Conservation (phyloP, 495 filamentous ascomycete species). For the Penicillium flavigenum region DNA sequence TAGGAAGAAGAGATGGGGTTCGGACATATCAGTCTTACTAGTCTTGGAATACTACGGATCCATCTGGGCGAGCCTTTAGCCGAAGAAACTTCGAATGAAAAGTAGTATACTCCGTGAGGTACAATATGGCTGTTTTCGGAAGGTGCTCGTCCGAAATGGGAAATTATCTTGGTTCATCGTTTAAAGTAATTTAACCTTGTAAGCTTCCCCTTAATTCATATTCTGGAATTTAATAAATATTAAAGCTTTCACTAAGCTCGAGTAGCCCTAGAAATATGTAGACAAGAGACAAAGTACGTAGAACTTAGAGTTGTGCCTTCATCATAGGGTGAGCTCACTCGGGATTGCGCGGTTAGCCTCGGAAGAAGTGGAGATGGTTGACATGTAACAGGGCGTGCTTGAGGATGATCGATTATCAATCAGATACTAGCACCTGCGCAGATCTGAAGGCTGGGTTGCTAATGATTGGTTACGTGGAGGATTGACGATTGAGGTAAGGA, state of each 20-base stretch:
- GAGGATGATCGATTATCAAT: not conserved
- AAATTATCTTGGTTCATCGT: not conserved
- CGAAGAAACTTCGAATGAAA: not conserved
- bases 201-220: not conserved
- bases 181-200: not conserved
- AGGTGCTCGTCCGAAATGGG: constrained; percentile 3
- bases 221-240: not conserved
- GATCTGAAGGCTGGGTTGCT: not conserved
- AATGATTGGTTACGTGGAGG: not conserved
- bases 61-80: not conserved
- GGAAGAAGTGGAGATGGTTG: constrained; percentile 1
- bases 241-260: not conserved
- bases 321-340: not conserved
- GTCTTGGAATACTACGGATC: not conserved
- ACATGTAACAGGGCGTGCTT: not conserved
- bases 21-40: not conserved
- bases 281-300: not conserved
- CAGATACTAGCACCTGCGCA: not conserved
- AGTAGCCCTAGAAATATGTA: not conserved
- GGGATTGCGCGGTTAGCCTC: not conserved
- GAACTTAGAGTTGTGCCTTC: not conserved
- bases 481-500: not conserved
- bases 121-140: not conserved
- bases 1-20: not conserved
- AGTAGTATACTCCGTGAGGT: not conserved